Evolutionary conservation across 2,329 filamentous ascomycete species (phyloP).

Genomic region (Teratosphaeria nubilosa): DNA sequence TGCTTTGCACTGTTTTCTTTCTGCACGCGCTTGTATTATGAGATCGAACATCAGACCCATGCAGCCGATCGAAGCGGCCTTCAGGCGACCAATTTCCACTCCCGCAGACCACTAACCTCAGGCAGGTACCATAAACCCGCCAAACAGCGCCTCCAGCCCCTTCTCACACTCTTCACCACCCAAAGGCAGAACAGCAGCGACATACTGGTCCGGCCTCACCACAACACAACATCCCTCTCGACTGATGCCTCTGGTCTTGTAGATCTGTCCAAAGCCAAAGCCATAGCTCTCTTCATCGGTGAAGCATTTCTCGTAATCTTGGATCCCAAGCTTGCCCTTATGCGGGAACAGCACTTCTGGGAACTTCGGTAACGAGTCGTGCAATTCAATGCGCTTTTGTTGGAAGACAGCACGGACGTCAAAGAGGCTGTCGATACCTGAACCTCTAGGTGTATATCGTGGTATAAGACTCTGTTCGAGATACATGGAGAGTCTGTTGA

Average conservation of each 20-base stretch:
- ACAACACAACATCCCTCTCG: conserved; percentile 49
- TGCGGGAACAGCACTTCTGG: conserved; percentile 36
- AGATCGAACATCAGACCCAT: no score
- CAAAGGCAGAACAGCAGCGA: conserved; percentile 30
- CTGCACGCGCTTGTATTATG: no score
- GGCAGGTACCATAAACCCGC: conserved; percentile 14
- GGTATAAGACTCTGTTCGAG: conserved; percentile 14
- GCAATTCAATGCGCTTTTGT: conserved; percentile 15
- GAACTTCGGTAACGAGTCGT: conserved; percentile 27
- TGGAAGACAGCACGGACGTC: conserved; percentile 38
- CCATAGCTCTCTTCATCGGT: conserved; percentile 36
- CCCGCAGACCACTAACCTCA: not conserved
- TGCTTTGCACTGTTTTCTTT: no score
- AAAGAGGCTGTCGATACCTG: conserved; percentile 40
- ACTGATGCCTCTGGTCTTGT: conserved; percentile 51
- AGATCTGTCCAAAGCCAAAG: conserved; percentile 30
- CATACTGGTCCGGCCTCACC: conserved; percentile 58
- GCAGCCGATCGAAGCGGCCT: no score
- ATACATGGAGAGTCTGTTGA: conserved; percentile 15
- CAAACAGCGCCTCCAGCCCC: conserved; percentile 21
- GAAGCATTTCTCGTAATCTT: conserved; percentile 34
- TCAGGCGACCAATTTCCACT: no score
- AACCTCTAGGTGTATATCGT: conserved; percentile 29
- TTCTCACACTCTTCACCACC: conserved; percentile 9
- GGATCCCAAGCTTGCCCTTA: conserved; percentile 25